These are phyloP conservation scores for Thyridium curvatum DNA, from an alignment of 2,329 filamentous ascomycete genomes.

Conservation along the genomic window DNA sequence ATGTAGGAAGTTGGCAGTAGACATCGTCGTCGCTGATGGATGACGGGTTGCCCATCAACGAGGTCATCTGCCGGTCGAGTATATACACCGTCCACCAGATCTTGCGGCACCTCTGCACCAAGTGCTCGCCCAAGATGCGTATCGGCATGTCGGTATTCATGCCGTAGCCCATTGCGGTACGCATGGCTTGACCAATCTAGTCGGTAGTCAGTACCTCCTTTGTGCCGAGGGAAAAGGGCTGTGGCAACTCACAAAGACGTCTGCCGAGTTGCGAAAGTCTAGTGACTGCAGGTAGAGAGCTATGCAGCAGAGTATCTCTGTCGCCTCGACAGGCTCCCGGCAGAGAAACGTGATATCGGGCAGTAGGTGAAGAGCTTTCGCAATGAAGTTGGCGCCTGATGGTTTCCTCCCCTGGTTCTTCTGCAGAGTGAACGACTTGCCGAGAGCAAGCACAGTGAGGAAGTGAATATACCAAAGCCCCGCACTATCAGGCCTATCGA, in stretches of 20 bases:
- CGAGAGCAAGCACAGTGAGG: conserved; percentile 46
- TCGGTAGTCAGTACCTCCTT: not conserved
- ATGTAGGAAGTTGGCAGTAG: conserved; percentile 27
- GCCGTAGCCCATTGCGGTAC: conserved; percentile 40
- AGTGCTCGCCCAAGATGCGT: conserved; percentile 27
- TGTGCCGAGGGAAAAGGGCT: not conserved
- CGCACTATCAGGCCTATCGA: conserved; percentile 7
- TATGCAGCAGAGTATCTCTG: conserved; percentile 44
- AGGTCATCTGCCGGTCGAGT: conserved; percentile 46
- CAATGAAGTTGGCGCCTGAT: conserved; percentile 39
- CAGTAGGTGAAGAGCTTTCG: conserved; percentile 31
- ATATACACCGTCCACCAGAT: conserved; percentile 51
- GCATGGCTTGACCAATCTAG: conserved; percentile 44
- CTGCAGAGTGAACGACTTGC: conserved; percentile 43
- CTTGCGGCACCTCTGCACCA: conserved; percentile 38
- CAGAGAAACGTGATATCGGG: too few relatives aligned
- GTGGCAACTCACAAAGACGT: conserved; percentile 32
- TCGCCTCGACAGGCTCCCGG: conserved; percentile 26
- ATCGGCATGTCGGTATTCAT: conserved; percentile 46
- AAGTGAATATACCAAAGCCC: conserved; percentile 47
- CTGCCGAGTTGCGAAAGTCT: conserved; percentile 37
- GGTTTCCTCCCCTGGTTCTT: conserved; percentile 27
- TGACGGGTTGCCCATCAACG: conserved; percentile 44
- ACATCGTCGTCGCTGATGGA: conserved; percentile 45
- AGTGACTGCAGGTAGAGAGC: conserved; percentile 46